Percentiles rank a stretch among this genome's conserved stretches.
These are phyloP conservation scores for Coelastrella sp. DNA, from an alignment of 139 green algal genomes.

Conservation along the genomic window DNA sequence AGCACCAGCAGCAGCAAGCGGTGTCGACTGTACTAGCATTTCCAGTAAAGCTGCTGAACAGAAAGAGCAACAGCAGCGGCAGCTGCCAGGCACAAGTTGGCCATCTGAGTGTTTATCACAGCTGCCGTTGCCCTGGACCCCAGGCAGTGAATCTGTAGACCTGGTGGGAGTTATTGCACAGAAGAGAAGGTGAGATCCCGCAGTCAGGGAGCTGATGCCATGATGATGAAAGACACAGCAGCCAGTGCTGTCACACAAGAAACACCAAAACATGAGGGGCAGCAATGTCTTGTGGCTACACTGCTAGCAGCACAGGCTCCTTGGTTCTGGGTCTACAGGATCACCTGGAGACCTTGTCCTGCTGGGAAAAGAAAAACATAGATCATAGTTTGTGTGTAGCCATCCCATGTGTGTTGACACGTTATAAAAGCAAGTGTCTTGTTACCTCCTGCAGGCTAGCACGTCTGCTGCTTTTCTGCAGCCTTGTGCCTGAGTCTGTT, in stretches of 20 bases:
- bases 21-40: not conserved
- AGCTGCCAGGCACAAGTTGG: not conserved
- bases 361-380: too few relatives aligned
- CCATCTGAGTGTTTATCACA: not conserved
- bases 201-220: not conserved
- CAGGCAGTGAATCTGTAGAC: slow-evolving; percentile 32
- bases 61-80: slow-evolving; percentile 12
- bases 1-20: not conserved
- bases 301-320: too few relatives aligned
- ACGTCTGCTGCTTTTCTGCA: slow-evolving; percentile 51
- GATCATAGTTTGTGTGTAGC: too few relatives aligned
- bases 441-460: slow-evolving; percentile 43
- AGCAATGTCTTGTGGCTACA: too few relatives aligned
- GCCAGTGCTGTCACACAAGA: too few relatives aligned
- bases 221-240: too few relatives aligned
- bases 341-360: too few relatives aligned
- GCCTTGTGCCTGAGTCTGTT: slow-evolving; percentile 44
- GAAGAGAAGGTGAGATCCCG: slow-evolving; percentile 22
- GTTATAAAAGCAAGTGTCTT: too few relatives aligned
- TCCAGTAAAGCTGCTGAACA: not conserved
- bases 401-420: too few relatives aligned
- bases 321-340: too few relatives aligned
- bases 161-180: slow-evolving; percentile 50
- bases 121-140: slow-evolving; percentile 45
- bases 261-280: too few relatives aligned